A percentile compares a stretch with the other conserved stretches of the same genome.
phyloP scores from a whole-genome alignment of 2,329 filamentous ascomycete species.

The Davidsoniella virescens region DNA sequence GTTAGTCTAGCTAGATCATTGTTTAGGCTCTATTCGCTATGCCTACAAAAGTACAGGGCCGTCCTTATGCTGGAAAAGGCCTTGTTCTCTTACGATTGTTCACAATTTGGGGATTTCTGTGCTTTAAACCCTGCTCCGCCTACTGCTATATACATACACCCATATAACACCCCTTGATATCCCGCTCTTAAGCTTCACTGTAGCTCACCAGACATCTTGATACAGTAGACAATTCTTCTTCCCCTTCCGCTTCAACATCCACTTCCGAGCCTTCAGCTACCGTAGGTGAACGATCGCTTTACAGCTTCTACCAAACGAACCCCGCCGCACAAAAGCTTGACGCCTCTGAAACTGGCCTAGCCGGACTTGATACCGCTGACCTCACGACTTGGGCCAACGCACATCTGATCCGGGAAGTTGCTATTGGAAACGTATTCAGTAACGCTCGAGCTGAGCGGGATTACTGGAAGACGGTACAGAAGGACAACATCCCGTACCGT shows the following conservation, averaged over 20 bases:
- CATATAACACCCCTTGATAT: too few species aligned
- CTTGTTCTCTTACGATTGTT: too few species aligned
- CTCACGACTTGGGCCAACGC: slow-evolving; percentile 32
- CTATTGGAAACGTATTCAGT: slow-evolving; percentile 21
- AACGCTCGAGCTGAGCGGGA: slow-evolving; percentile 36
- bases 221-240: too few species aligned
- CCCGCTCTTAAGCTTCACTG: too few species aligned
- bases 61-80: too few species aligned
- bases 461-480: slow-evolving; percentile 40
- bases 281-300: slow-evolving; percentile 30
- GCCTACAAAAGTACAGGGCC: too few species aligned
- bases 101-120: too few species aligned
- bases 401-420: slow-evolving; percentile 28
- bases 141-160: too few species aligned
- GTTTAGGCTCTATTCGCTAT: too few species aligned
- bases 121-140: too few species aligned
- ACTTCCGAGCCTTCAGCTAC: slow-evolving; percentile 24
- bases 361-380: slow-evolving; percentile 30
- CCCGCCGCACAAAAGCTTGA: slow-evolving; percentile 30
- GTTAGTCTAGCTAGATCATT: slow-evolving; percentile 9
- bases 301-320: slow-evolving; percentile 33
- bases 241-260: too few species aligned
- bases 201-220: too few species aligned
- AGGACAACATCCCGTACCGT: slow-evolving; percentile 34
- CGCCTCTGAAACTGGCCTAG: slow-evolving; percentile 24